Evolutionary conservation across 306 rosid genomes (phyloP), one percentile per base, ranked within the genome.

Genomic region (Arachis hypogaea): DNA sequence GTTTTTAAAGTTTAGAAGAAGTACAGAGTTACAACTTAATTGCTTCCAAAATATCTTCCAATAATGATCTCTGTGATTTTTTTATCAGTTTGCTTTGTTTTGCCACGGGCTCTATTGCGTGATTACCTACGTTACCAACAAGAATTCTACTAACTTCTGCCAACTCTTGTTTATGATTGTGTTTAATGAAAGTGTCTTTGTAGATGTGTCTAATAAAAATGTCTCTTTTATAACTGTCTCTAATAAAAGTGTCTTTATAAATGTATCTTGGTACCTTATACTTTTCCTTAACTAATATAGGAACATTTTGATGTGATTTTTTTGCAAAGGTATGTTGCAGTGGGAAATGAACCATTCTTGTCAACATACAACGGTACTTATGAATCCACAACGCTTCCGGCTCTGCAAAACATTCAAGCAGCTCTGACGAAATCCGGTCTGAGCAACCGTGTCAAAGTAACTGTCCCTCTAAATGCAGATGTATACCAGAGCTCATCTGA

Each of bases 291-390:
- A 28, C 47, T 51, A 5, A 18, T 58, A n/a, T 60, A 47, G 38
- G 38, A 47, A 72, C 50, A 50, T 49, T 18, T 9, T 45, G 16
- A 7, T 47, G 30, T 29, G 28, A 4, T 30, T n/a, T 6, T 60
- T 60, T 44, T 38, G 47, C 11, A 2, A 40, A 94, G 98, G 91
- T 91, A 83, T 45, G 90, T 90, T 75, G 98, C 98, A n/a, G 97
- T 93, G 67, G 98, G 98, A 73, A 93, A 93, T 12, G 98, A 94
- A 72, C 97, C 98, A 12, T 90, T 94, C 87, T 75, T 94, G 82
- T 22, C 79, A 68, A 77, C 97, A 2, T 91, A 83, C 74, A 94
- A 94, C 6, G 91, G 93, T 56, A 82, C 88, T 72, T 91, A 82
- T 70, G 86, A 80, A 50, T 3, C 78, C 40, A 86, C 93, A 63